phyloP scores from a whole-genome alignment of 345 rosid genomes.

The Salix purpurea region DNA sequence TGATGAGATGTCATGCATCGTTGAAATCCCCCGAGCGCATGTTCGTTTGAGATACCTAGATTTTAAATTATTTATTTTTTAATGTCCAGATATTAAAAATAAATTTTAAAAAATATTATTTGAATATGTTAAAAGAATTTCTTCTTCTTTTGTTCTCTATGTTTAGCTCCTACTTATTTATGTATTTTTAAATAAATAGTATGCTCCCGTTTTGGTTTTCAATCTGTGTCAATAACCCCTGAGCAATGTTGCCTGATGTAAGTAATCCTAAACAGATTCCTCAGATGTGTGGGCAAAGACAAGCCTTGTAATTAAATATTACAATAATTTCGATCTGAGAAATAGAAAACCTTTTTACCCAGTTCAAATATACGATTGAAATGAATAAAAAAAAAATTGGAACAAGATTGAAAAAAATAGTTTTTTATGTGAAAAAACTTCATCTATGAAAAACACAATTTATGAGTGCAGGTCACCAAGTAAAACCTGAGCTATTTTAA shows the following conservation, averaged over 20 bases:
- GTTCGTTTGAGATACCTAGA: background rate
- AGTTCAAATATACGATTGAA: background rate
- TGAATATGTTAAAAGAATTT: too few species aligned
- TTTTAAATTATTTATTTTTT: too few species aligned
- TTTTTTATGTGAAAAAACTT: too few species aligned
- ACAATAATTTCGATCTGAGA: background rate
- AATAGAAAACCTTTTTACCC: background rate
- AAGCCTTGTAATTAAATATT: too few species aligned
- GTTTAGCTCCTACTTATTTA: background rate
- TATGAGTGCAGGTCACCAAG: too few species aligned
- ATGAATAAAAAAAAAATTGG: background rate
- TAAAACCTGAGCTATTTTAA: too few species aligned
- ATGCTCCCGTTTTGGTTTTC: background rate
- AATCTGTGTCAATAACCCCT: background rate
- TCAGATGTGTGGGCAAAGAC: background rate
- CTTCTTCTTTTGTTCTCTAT: background rate
- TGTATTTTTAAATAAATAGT: background rate
- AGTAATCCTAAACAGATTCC: background rate
- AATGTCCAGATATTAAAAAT: too few species aligned
- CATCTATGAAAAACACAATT: fast-evolving
- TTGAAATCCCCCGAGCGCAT: background rate
- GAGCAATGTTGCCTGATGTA: background rate
- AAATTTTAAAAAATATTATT: too few species aligned
- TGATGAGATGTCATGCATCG: background rate
- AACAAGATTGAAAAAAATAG: too few species aligned